phyloP scores from a whole-genome alignment of 768 basidiomycete genomes.

The Paxillus involutus region DNA sequence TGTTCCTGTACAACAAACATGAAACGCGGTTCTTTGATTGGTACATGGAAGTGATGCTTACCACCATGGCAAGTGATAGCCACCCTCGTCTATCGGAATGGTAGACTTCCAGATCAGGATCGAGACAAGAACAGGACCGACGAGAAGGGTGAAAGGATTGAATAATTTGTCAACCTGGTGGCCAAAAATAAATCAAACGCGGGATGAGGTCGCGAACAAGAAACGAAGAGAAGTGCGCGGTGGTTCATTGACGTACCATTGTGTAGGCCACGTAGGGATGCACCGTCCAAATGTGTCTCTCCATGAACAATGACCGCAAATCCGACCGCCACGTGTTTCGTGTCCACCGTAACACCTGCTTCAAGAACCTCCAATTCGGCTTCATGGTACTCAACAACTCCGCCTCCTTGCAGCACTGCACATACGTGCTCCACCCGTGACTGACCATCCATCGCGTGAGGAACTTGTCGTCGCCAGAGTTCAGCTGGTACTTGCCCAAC shows the following conservation, averaged over 20 bases:
- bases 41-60: slow-evolving; percentile 33
- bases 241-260: slow-evolving; percentile 54
- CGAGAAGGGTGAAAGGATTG: slow-evolving; percentile 84
- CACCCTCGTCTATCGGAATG: slow-evolving; percentile 60
- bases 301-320: slow-evolving; percentile 84
- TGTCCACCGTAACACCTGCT: slow-evolving; percentile 92
- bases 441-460: slow-evolving; percentile 95
- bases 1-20: slow-evolving; percentile 49
- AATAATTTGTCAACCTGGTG: slow-evolving; percentile 79
- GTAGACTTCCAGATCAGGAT: slow-evolving; percentile 81
- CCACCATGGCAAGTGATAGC: slow-evolving; percentile 85
- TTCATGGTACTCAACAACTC: slow-evolving; percentile 94
- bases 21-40: background rate
- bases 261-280: slow-evolving; percentile 79
- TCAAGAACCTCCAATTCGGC: slow-evolving; percentile 93
- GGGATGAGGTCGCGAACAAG: slow-evolving; percentile 5
- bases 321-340: slow-evolving; percentile 94
- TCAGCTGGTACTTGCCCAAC: slow-evolving; percentile 92
- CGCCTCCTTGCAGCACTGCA: slow-evolving; percentile 82
- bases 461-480: slow-evolving; percentile 94
- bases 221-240: background rate
- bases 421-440: slow-evolving; percentile 94
- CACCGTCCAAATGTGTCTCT: slow-evolving; percentile 81
- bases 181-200: background rate
- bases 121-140: slow-evolving; percentile 78